phyloP scores from a whole-genome alignment of 2,329 filamentous ascomycete genomes.

The Ophiocordyceps sinensis region DNA sequence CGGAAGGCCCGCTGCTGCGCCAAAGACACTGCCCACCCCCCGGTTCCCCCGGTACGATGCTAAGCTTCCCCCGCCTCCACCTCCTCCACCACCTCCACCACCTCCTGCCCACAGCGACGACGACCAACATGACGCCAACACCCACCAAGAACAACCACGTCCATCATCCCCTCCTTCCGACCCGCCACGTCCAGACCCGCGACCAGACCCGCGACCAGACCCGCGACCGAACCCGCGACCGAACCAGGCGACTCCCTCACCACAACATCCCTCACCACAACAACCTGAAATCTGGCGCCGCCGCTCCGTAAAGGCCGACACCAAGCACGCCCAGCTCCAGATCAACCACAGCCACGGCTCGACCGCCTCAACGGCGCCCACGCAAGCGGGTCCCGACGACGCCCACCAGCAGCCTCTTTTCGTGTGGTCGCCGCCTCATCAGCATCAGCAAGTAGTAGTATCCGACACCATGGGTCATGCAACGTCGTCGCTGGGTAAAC shows the following conservation, averaged over 20 bases:
- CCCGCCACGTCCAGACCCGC: too few relatives aligned
- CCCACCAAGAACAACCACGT: background rate
- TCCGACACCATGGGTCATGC: slow-evolving; percentile 17
- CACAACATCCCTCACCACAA: too few relatives aligned
- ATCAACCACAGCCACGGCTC: slow-evolving; percentile 35
- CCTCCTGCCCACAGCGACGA: too few relatives aligned
- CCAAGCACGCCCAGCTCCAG: slow-evolving; percentile 27
- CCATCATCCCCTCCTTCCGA: background rate
- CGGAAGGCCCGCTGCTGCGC: too few relatives aligned
- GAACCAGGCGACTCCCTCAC: slow-evolving; percentile 11
- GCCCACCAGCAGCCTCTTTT: too few relatives aligned
- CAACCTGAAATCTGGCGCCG: slow-evolving; percentile 31
- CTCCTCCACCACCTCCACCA: slow-evolving; percentile 1
- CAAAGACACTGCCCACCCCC: too few relatives aligned
- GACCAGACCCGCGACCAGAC: too few relatives aligned
- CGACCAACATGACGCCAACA: too few relatives aligned
- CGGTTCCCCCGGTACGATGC: too few relatives aligned
- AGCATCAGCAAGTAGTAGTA: background rate
- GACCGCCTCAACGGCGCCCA: slow-evolving; percentile 20
- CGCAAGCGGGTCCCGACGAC: background rate
- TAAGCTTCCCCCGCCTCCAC: background rate
- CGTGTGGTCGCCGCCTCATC: slow-evolving; percentile 2
- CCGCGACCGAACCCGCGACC: too few relatives aligned
- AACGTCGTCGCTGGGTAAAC: slow-evolving; percentile 16
- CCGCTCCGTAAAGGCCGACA: slow-evolving; percentile 34